Base-by-base conservation (phyloP, 2,329 filamentous ascomycete species). In the Trichoderma simmonsii region DNA sequence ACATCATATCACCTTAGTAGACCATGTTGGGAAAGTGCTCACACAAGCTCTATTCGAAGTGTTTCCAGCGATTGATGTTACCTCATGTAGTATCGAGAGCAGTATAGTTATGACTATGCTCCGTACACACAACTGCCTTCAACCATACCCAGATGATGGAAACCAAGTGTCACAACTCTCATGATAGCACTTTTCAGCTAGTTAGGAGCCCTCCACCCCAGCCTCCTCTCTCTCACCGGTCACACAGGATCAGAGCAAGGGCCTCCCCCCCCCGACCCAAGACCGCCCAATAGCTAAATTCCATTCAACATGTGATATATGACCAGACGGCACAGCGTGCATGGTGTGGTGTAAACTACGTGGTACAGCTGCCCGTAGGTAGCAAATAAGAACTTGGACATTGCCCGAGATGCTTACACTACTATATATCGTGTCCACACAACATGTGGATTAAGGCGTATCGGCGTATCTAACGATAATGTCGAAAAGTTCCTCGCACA, bases 221-320 rank as follows among this genome's bases (percentile, higher is more conserved):
- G 61, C 34, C 36, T 48, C 18, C 64, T 26, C 36, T 9, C 39
- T 69, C 66, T 69, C 66, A 34, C 66, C 66, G n/a, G 66, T 61
- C 57, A 60, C 56, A 59, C 26, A 51, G 26, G 11, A 39, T 48
- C 34, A 24, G 26, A 43, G 51, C 65, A 21, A 57, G 54, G 26
- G 51, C 14, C 64, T 26, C 30, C 28, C 56, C 56, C 56, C 34
- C 6, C 56, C 64, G 54, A 30, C 18, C 34, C 48, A 34, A 21
- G 8, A 51, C 24, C 3, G 24, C 8, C 61, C 61, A 64, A 64
- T 64, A 30, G 61, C n/a, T 14, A 15, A 48, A 30, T 9, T 6
- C 30, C 63, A 14, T 36, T 26, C n/a, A 30, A 24, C 12, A 65
- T 34, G 14, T 61, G 65, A 68, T 60, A 59, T 68, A 60, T 68